phyloP scores from a whole-genome alignment of 345 rosid genomes.

The Heritiera fomes region DNA sequence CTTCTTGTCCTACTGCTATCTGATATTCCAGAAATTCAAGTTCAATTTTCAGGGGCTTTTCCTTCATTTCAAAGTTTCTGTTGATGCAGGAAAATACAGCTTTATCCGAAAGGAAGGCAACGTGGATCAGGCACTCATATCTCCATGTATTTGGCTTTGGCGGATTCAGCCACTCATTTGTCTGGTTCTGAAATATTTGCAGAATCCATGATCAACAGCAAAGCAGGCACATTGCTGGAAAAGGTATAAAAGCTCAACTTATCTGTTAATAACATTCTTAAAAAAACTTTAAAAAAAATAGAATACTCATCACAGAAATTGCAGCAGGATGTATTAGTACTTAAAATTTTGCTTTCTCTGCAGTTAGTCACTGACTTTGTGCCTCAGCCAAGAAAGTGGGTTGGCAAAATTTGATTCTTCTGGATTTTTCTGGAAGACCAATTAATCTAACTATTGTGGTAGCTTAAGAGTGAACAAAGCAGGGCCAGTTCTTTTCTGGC shows the following conservation, averaged over 20 bases:
- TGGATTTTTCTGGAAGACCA: not conserved
- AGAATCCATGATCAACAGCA: conserved; percentile 36
- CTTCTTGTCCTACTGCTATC: not conserved
- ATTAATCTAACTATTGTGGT: too few species aligned
- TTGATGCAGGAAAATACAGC: conserved; percentile 38
- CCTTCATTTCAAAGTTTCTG: not conserved
- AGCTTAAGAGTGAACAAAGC: too few species aligned
- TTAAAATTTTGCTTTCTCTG: not conserved
- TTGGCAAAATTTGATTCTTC: conserved; percentile 32
- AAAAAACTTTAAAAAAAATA: too few species aligned
- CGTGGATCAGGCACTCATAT: conserved; percentile 24
- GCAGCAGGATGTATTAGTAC: not conserved
- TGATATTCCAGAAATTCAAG: not conserved
- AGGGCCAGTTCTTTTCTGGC: too few species aligned
- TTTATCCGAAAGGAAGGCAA: conserved; percentile 38
- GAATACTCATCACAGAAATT: not conserved
- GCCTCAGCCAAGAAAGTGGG: conserved; percentile 28
- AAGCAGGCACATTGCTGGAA: conserved; percentile 26
- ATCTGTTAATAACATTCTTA: not conserved
- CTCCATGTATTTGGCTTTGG: conserved; percentile 36
- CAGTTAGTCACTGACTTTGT: conserved; percentile 39
- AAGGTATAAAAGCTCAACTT: conserved; percentile 28
- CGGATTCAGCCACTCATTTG: conserved; percentile 20
- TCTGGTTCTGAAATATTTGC: conserved; percentile 33
- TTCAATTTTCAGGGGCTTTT: not conserved